Evolutionary conservation across 805 yeast species (phyloP).

Genomic region (Komagataella kurtzmanii): DNA sequence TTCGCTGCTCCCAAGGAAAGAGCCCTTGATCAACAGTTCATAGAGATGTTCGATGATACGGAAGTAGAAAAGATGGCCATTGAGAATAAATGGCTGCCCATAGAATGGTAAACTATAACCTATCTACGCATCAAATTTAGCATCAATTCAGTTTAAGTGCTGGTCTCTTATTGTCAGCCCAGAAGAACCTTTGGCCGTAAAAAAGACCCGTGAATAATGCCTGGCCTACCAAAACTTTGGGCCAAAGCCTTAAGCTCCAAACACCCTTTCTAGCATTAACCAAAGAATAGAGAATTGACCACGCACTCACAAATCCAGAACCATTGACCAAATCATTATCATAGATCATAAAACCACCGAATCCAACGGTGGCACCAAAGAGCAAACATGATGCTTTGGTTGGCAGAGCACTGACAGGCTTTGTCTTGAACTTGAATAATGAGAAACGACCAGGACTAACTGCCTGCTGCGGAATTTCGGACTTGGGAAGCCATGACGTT

Average conservation of each 20-base stretch:
- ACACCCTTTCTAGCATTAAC: slow-evolving; percentile 55
- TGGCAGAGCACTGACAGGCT: slow-evolving; percentile 15
- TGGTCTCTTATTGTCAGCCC: slow-evolving; percentile 8
- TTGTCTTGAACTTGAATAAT: slow-evolving; percentile 4
- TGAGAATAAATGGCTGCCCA: slow-evolving; percentile 46
- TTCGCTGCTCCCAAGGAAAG: slow-evolving; percentile 93
- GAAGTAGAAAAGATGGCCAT: slow-evolving; percentile 45
- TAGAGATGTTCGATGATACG: slow-evolving; percentile 70
- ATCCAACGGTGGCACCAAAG: slow-evolving; percentile 48
- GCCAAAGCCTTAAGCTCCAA: slow-evolving; percentile 43
- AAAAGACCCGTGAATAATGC: slow-evolving; percentile 50
- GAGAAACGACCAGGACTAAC: background rate
- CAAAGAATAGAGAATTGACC: slow-evolving; percentile 64
- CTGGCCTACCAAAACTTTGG: slow-evolving; percentile 40
- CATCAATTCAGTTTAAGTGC: background rate
- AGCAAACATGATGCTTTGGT: slow-evolving; percentile 28
- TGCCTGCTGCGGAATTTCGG: slow-evolving; percentile 8
- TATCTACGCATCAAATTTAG: background rate
- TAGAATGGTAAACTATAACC: slow-evolving; percentile 37
- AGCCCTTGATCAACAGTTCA: slow-evolving; percentile 91
- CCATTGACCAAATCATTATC: slow-evolving; percentile 75
- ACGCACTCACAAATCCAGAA: slow-evolving; percentile 67
- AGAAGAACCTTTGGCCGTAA: slow-evolving; percentile 62
- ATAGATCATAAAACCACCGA: slow-evolving; percentile 61
- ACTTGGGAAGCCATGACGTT: slow-evolving; percentile 17